These are phyloP conservation scores for Lecanoromycetidae sp. DNA, from an alignment of 2,329 filamentous ascomycete species.

Conservation along the genomic window DNA sequence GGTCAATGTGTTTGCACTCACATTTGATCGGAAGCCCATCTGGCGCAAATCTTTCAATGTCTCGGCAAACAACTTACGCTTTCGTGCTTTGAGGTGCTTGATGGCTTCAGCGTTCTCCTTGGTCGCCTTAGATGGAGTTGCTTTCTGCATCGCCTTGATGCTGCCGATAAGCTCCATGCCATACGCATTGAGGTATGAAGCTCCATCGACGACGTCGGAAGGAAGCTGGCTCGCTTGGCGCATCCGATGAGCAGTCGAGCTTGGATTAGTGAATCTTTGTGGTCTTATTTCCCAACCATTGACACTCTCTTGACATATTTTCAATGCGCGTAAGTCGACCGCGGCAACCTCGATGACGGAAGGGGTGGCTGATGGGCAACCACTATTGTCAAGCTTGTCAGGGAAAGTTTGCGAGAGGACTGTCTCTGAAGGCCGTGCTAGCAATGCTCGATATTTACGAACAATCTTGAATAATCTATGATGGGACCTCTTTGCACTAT, in stretches of 20 bases:
- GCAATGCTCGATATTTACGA: slow-evolving; percentile 70
- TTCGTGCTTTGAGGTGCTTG: slow-evolving; percentile 81
- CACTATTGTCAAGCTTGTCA: no score
- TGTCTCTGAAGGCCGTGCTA: slow-evolving; percentile 61
- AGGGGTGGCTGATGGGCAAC: no score
- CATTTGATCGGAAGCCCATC: slow-evolving; percentile 82
- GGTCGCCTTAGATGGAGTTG: slow-evolving; percentile 67
- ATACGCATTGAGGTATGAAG: slow-evolving; percentile 53
- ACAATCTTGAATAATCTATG: slow-evolving; percentile 85
- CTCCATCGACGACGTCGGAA: slow-evolving; percentile 42
- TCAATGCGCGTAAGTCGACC: slow-evolving; percentile 11
- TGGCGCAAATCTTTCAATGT: slow-evolving; percentile 68
- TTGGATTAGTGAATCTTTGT: slow-evolving; percentile 43
- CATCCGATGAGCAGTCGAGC: slow-evolving; percentile 65
- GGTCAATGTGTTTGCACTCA: slow-evolving; percentile 59
- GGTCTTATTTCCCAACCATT: slow-evolving; percentile 14
- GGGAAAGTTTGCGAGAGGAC: slow-evolving; percentile 44
- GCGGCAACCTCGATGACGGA: slow-evolving; percentile 30
- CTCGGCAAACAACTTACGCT: slow-evolving; percentile 81
- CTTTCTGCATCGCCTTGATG: slow-evolving; percentile 63
- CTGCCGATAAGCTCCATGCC: slow-evolving; percentile 54
- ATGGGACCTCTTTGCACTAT: slow-evolving; percentile 83
- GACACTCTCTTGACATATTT: slow-evolving; percentile 7
- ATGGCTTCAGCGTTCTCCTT: slow-evolving; percentile 76
- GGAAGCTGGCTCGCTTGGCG: slow-evolving; percentile 45